These are phyloP conservation scores for Globisporangium splendens DNA, from an alignment of 352 stramenopile species.

Conservation along the genomic window DNA sequence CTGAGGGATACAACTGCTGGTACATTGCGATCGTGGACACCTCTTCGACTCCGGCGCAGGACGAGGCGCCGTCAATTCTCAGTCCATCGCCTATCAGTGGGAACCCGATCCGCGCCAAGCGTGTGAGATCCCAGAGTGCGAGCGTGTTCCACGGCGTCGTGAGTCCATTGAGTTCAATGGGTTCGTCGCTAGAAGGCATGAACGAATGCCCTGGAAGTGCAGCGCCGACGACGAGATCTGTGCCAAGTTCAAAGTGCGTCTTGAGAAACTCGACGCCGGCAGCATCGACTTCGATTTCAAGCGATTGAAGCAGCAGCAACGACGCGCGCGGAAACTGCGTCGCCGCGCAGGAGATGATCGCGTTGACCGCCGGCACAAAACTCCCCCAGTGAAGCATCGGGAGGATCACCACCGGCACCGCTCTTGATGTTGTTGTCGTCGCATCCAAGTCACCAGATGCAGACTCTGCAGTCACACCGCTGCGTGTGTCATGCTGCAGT, in stretches of 20 bases:
- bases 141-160: slow-evolving; percentile 97
- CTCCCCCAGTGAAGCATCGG: slow-evolving; percentile 92
- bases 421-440: slow-evolving; percentile 8
- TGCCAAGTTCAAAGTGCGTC: slow-evolving; percentile 58
- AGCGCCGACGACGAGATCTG: slow-evolving; percentile 89
- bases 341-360: slow-evolving; percentile 75
- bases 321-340: slow-evolving; percentile 43
- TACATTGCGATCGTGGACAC: slow-evolving; percentile 90
- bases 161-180: slow-evolving; percentile 72
- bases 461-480: slow-evolving; percentile 2
- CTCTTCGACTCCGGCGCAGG: slow-evolving; percentile 88
- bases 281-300: slow-evolving; percentile 81
- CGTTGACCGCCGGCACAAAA: slow-evolving; percentile 95
- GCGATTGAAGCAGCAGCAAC: slow-evolving; percentile 87
- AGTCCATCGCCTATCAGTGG: slow-evolving; percentile 87
- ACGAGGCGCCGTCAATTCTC: slow-evolving; percentile 27
- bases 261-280: slow-evolving; percentile 54
- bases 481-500: slow-evolving; percentile 23
- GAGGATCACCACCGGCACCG: slow-evolving; percentile 61
- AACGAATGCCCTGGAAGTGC: slow-evolving; percentile 82
- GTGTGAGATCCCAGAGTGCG: slow-evolving; percentile 90
- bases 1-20: slow-evolving; percentile 76
- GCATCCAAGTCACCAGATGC: neutral
- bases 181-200: slow-evolving; percentile 39
- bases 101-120: slow-evolving; percentile 91